These are phyloP conservation scores for Xylaria polymorpha DNA, from an alignment of 2,329 filamentous ascomycete species.

Conservation along the genomic window DNA sequence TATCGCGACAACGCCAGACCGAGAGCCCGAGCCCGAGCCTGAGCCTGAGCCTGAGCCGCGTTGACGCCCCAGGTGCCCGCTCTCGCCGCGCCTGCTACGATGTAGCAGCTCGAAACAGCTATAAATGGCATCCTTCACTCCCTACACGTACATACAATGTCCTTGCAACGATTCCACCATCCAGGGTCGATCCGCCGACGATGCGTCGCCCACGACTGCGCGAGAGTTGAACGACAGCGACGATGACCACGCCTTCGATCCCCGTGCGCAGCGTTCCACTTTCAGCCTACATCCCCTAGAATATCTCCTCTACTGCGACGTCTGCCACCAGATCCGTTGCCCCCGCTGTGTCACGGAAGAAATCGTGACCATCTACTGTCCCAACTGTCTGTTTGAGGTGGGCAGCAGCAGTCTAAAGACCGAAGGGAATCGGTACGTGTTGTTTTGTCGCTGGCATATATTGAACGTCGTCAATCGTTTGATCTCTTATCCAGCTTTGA, in stretches of 20 bases:
- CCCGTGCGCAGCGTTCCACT: constrained; percentile 83
- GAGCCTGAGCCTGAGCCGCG: background rate
- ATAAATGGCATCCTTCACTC: constrained; percentile 57
- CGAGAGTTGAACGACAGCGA: constrained; percentile 58
- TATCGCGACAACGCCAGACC: background rate
- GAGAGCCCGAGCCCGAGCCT: background rate
- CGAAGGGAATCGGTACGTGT: constrained; percentile 86
- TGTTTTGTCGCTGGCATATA: background rate
- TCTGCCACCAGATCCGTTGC: constrained; percentile 96
- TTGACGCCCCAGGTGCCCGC: constrained; percentile 9
- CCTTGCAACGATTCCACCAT: constrained; percentile 59
- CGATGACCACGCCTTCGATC: constrained; percentile 79
- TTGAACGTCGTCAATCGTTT: background rate
- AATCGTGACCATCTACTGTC: constrained; percentile 94
- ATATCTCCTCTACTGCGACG: constrained; percentile 94
- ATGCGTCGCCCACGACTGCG: constrained; percentile 44
- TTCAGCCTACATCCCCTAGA: constrained; percentile 95
- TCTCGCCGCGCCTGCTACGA: constrained; percentile 40
- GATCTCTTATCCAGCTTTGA: background rate
- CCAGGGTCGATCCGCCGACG: constrained; percentile 48
- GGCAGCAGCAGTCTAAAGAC: constrained; percentile 91
- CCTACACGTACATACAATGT: constrained; percentile 75
- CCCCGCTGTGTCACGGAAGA: constrained; percentile 92
- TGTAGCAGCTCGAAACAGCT: constrained; percentile 40
- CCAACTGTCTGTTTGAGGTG: constrained; percentile 94